Base-by-base conservation (phyloP, 179 eudicot species). In the Silene noctiflora region DNA sequence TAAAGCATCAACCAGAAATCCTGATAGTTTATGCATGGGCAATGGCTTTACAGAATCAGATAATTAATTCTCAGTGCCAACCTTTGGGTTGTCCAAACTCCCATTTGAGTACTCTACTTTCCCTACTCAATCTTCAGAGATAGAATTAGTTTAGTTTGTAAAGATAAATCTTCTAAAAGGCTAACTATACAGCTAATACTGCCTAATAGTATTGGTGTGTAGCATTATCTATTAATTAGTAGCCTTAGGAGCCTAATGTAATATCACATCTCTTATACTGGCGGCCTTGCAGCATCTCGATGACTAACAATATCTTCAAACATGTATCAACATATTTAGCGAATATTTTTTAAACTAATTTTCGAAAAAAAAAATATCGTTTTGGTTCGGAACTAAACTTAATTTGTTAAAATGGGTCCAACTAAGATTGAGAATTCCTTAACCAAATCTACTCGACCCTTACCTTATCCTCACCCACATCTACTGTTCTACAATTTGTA, bases 141-240 rank as follows among this genome's bases (percentile, higher is more conserved):
- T 53, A 69, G 67, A 33, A 60, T 73, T 51, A 48, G 29, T 68
- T 81, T 77, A 60, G 8, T 72, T 14, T 14, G 60, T 62, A 75
- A 66, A 78, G 53, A 65, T 58, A 70, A 81, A 39, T 81, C 81
- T 75, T 75, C 76, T 66, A 75, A 75, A 78, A 74, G 82, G 79
- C 79, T 82, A 78, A 67, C 71, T 66, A 74, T 78, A 78, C 69
- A 65, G 39, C 76, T 78, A 71, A n/a, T n/a, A n/a, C n/a, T n/a
- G n/a, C n/a, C n/a, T n/a, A n/a, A 17, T 39, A 39, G 46, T 39
- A 8, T 39, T 39, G 10, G 46, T 39, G 46, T 39, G 46, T 39
- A 39, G 46, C 46, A 39, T 7, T 39, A 8, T 39, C 11, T 39
- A 39, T 39, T 39, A 39, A 25, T 11, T 63, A 10, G 31, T 13